Base-by-base conservation (phyloP, 768 basidiomycete genomes). In the Tephrocybe rancida region DNA sequence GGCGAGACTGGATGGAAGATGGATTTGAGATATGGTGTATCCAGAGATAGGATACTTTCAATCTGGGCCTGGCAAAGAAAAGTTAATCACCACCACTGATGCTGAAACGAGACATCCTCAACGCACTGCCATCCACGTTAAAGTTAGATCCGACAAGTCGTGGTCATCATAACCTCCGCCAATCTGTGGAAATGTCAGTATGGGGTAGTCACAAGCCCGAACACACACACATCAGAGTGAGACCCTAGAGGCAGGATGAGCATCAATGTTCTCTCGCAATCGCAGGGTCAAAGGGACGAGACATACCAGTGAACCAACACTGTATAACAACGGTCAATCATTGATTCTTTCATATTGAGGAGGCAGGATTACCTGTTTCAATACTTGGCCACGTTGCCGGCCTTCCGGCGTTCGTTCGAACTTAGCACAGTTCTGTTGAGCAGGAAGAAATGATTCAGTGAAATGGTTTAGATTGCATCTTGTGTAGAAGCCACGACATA, bases 271-370 rank as follows among this genome's bases (percentile, higher is more conserved):
- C 16, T 8, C 35, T 37, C n/a, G 7, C 35, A 37, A 21, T 5
- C 6, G 5, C 13, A 19, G 21, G 5, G n/a, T 3, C 39, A 22
- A 21, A 19, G n/a, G n/a, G 5, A 38, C 9, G 19, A 21, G 13
- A 41, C n/a, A 41, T 62, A 82, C 87, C 88, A 48, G 79, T 68
- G 62, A 90, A 90, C 88, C 88, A 90, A 58, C 83, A 86, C 84
- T 87, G 24, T 25, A 18, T 30, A 21, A 18, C 44, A 21, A n/a
- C 6, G 39, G 14, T 34, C 35, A 32, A 5, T 46, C 30, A 42
- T 32, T 27, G 32, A 25, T 9, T 39, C 21, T 41, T 39, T 5
- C 30, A 24, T 27, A 25, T 14, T 18, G 7, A 50, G 27, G 11
- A 38, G 4, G 7, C 2, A 13, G 14, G 50, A 70, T 61, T 55